These are phyloP conservation scores for Triticum timopheevii DNA, from an alignment of 176 grass and related monocot genomes.

Conservation along the genomic window DNA sequence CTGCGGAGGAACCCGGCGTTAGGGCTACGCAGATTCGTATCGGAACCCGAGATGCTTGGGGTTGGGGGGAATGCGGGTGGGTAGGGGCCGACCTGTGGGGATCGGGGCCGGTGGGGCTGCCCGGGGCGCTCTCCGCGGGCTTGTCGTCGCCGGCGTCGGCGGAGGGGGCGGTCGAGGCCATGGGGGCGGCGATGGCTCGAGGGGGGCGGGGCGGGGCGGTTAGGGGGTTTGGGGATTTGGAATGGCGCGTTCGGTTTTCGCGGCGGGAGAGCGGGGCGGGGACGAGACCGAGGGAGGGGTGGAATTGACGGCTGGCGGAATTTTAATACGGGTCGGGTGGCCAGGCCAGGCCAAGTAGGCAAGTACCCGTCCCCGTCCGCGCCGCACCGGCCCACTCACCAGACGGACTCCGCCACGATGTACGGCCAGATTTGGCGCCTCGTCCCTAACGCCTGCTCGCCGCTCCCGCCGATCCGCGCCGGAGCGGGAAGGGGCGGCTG, in stretches of 20 bases:
- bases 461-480: constrained; percentile 13
- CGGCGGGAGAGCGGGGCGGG: background rate
- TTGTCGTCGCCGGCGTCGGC: constrained; percentile 5
- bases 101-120: constrained; percentile 29
- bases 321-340: constrained; percentile 6
- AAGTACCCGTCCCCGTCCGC: background rate
- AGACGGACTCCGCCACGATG: constrained; percentile 28
- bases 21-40: background rate
- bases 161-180: constrained; percentile 20
- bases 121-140: constrained; percentile 44
- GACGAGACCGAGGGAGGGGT: background rate
- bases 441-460: constrained; percentile 30
- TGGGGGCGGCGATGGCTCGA: constrained; percentile 19
- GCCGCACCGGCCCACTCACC: background rate
- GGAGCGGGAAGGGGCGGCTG: background rate
- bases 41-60: background rate
- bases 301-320: background rate
- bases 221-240: constrained; percentile 10
- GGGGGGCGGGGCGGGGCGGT: background rate
- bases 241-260: background rate
- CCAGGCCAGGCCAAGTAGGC: background rate
- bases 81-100: background rate
- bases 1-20: background rate
- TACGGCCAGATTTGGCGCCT: constrained; percentile 34
- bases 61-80: background rate